A percentile compares a stretch with the other conserved stretches of the same genome.
These are phyloP conservation scores for Magnaporthiopsis poae DNA, from an alignment of 2,329 filamentous ascomycete species.

Conservation along the genomic window DNA sequence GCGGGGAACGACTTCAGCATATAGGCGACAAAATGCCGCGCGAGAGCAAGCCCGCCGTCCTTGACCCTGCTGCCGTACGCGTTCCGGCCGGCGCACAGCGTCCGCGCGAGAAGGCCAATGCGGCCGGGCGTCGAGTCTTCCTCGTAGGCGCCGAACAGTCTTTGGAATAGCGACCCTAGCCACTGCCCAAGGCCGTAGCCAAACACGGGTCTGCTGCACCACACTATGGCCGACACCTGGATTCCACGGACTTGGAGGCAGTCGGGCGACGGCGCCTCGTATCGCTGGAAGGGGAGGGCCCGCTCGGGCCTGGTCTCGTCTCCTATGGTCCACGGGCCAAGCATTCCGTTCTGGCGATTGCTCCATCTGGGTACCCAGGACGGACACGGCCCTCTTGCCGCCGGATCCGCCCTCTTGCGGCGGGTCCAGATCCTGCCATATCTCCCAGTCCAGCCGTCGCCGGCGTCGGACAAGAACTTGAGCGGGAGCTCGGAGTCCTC, in stretches of 20 bases:
- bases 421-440: not conserved
- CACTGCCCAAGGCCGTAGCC: not conserved
- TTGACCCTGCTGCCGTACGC: not conserved
- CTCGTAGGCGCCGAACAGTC: not conserved
- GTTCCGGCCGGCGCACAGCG: not conserved
- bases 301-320: not conserved
- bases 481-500: not conserved
- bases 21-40: not conserved
- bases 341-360: not conserved
- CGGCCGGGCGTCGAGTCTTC: not conserved
- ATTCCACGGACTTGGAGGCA: not conserved
- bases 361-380: not conserved
- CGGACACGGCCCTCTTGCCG: not conserved
- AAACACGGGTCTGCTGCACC: not conserved
- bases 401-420: not conserved
- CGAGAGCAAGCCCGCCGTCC: not conserved
- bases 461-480: not conserved
- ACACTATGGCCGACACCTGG: not conserved
- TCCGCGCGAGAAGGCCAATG: not conserved
- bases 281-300: not conserved
- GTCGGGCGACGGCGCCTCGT: not conserved
- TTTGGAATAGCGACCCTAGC: not conserved
- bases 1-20: not conserved
- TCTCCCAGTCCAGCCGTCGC: not conserved
- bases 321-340: not conserved